Conservation (phyloP, 306 rosid genomes). For the Psophocarpus tetragonolobus region DNA sequence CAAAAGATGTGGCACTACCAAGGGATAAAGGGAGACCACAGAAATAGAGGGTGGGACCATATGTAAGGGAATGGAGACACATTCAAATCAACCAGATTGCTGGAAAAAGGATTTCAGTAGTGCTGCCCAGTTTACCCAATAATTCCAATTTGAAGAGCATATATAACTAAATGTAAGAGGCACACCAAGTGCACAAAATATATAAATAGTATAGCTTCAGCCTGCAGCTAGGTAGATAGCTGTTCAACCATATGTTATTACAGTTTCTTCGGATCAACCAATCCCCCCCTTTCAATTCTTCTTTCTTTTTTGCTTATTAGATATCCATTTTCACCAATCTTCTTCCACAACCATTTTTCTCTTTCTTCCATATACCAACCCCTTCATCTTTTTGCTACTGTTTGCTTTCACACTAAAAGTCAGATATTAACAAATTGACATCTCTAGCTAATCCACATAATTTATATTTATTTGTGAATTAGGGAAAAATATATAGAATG, state of each 20-base stretch:
- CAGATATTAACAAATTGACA: no score
- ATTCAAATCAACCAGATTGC: constrained; percentile 42
- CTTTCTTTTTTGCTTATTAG: neutral
- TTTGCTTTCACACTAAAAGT: no score
- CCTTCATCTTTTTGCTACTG: no score
- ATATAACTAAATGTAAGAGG: constrained; percentile 23
- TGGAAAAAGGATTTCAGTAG: constrained; percentile 35
- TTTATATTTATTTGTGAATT: no score
- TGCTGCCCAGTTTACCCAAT: constrained; percentile 40
- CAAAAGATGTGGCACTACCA: constrained; percentile 25
- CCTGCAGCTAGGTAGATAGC: constrained; percentile 27
- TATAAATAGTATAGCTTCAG: constrained; percentile 8
- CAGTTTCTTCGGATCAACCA: constrained; percentile 34
- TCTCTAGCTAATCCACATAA: no score
- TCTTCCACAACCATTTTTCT: no score
- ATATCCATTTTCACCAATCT: no score
- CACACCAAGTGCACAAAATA: constrained; percentile 15
- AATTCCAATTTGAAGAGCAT: constrained; percentile 42
- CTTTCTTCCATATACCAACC: neutral
- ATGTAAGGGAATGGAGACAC: constrained; percentile 46
- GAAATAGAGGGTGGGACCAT: constrained; percentile 42
- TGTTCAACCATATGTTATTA: constrained; percentile 35
- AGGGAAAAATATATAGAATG: neutral
- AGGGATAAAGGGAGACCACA: constrained; percentile 47
- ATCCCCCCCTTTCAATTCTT: neutral